phyloP scores from a whole-genome alignment of 805 yeast genomes.

The Metschnikowia gruessii region DNA sequence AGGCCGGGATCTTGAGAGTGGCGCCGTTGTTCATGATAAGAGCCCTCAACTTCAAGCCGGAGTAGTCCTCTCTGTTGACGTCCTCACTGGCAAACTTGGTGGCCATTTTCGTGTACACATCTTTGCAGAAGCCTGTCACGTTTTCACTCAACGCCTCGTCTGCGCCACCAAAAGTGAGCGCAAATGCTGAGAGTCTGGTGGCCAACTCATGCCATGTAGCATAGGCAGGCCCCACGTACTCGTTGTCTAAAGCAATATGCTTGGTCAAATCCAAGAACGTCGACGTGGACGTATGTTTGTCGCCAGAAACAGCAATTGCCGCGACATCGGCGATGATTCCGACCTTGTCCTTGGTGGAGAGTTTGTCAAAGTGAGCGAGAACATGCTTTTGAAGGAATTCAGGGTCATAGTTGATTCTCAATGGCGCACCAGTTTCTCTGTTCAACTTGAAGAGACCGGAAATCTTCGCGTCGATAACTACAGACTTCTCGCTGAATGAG shows the following conservation, averaged over 20 bases:
- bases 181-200: conserved; percentile 36
- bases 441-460: conserved; percentile 45
- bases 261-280: conserved; percentile 45
- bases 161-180: conserved; percentile 33
- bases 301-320: conserved; percentile 49
- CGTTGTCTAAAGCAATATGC: conserved; percentile 24
- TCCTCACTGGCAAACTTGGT: conserved; percentile 20
- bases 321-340: conserved; percentile 54
- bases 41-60: conserved; percentile 34
- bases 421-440: conserved; percentile 49
- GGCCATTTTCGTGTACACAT: conserved; percentile 33
- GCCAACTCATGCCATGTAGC: conserved; percentile 57
- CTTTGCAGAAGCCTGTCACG: conserved; percentile 28
- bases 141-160: conserved; percentile 21
- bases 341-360: conserved; percentile 49
- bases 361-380: conserved; percentile 33
- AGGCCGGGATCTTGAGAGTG: conserved; percentile 33
- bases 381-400: conserved; percentile 40
- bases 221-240: conserved; percentile 34
- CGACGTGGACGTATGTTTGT: conserved; percentile 31
- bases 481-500: conserved; percentile 23
- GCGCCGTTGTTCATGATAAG: conserved; percentile 43
- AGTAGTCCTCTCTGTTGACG: conserved; percentile 25
- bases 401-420: conserved; percentile 52
- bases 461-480: conserved; percentile 4